These are phyloP conservation scores for Fragaria iinumae DNA, from an alignment of 306 rosid genomes.

Conservation along the genomic window DNA sequence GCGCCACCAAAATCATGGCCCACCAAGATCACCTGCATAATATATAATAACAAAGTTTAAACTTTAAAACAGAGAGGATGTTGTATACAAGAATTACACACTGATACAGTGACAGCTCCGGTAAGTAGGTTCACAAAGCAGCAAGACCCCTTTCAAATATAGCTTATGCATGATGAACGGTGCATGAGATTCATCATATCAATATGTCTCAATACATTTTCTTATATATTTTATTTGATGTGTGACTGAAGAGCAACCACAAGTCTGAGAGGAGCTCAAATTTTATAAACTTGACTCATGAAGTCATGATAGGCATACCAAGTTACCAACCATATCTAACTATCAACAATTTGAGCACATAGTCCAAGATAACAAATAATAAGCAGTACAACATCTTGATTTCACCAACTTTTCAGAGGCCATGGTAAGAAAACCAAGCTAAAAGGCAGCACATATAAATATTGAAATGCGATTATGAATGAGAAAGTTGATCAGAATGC, in stretches of 20 bases:
- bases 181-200: background rate
- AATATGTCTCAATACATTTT: background rate
- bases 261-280: background rate
- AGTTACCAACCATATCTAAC: background rate
- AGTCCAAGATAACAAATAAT: background rate
- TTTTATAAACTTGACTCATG: background rate
- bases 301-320: background rate
- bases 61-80: constrained; percentile 12
- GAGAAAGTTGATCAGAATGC: background rate
- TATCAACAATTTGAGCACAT: background rate
- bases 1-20: constrained; percentile 99
- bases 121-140: background rate
- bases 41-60: constrained; percentile 4
- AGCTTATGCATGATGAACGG: no score
- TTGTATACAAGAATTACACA: background rate
- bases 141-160: background rate
- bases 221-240: background rate
- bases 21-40: constrained; percentile 78
- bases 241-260: background rate
- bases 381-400: background rate
- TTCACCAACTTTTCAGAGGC: background rate
- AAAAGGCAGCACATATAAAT: constrained; percentile 9
- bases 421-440: background rate
- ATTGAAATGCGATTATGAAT: background rate
- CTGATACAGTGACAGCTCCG: background rate